phyloP scores from a whole-genome alignment of 768 basidiomycete genomes.

The Candolleomyces eurysporus region DNA sequence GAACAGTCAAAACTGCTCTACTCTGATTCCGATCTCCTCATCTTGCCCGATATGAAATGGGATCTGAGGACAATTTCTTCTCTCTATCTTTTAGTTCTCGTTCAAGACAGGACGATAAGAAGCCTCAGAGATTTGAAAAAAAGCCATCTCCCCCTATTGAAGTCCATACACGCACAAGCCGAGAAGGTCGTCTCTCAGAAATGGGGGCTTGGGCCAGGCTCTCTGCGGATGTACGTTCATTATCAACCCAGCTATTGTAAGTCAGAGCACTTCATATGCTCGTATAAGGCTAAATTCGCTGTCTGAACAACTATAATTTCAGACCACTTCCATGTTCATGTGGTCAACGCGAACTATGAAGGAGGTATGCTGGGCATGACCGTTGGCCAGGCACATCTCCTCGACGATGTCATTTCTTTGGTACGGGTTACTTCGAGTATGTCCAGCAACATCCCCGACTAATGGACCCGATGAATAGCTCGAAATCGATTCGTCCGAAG shows the following conservation, averaged over 20 bases:
- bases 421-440: slow-evolving; percentile 36
- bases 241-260: slow-evolving; percentile 96
- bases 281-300: background rate
- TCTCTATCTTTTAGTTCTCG: slow-evolving; percentile 85
- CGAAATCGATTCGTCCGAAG: slow-evolving; percentile 60
- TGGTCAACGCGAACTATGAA: slow-evolving; percentile 71
- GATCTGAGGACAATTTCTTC: slow-evolving; percentile 71
- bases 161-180: slow-evolving; percentile 59
- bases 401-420: slow-evolving; percentile 89
- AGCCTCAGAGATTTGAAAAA: slow-evolving; percentile 75
- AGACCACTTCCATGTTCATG: slow-evolving; percentile 96
- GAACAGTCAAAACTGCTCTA: slow-evolving; percentile 75
- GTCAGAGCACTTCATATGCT: slow-evolving; percentile 22
- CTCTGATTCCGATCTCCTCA: slow-evolving; percentile 62
- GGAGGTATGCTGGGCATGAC: slow-evolving; percentile 66
- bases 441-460: background rate
- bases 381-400: slow-evolving; percentile 88
- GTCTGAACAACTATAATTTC: background rate
- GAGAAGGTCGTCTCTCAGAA: slow-evolving; percentile 49
- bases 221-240: slow-evolving; percentile 81
- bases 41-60: slow-evolving; percentile 98
- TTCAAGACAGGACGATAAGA: slow-evolving; percentile 55
- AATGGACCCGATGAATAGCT: slow-evolving; percentile 17
- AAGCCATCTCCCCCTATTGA: slow-evolving; percentile 65
- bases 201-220: slow-evolving; percentile 64